Percentiles rank a stretch among this genome's conserved stretches.
Conservation (phyloP, 768 basidiomycete genomes). For the Nevesoporus exiguus region DNA sequence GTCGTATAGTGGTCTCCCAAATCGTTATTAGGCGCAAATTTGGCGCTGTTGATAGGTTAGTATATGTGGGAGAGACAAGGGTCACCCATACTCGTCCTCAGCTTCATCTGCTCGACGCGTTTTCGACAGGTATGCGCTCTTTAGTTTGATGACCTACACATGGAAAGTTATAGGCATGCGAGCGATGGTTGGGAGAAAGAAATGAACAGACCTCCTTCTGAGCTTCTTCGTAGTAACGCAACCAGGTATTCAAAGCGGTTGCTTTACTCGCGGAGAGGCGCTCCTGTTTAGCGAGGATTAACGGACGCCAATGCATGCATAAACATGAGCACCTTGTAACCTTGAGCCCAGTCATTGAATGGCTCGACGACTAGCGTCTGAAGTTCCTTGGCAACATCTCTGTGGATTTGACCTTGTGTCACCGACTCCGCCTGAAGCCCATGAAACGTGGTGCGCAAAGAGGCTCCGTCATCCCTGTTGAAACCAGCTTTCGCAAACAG, state of each 20-base stretch:
- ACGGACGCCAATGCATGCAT: slow-evolving; percentile 5
- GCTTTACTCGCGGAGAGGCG: slow-evolving; percentile 57
- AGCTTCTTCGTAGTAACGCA: slow-evolving; percentile 67
- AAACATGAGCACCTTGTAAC: slow-evolving; percentile 53
- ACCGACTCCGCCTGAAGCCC: slow-evolving; percentile 73
- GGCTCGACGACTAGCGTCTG: slow-evolving; percentile 73
- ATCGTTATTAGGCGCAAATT: slow-evolving; percentile 75
- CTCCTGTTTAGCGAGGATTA: slow-evolving; percentile 40
- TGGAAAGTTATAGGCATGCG: not conserved
- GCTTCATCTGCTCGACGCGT: slow-evolving; percentile 85
- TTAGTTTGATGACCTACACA: slow-evolving; percentile 56
- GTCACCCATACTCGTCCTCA: slow-evolving; percentile 79
- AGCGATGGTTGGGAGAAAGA: not conserved
- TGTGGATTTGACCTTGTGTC: slow-evolving; percentile 73
- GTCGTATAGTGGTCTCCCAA: slow-evolving; percentile 72
- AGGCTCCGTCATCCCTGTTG: slow-evolving; percentile 79
- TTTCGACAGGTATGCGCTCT: slow-evolving; percentile 73
- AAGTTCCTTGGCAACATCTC: slow-evolving; percentile 69
- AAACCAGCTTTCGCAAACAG: slow-evolving; percentile 56
- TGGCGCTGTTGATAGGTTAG: slow-evolving; percentile 52
- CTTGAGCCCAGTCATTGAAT: slow-evolving; percentile 75
- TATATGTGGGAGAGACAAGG: not conserved
- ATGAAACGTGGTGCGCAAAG: slow-evolving; percentile 73
- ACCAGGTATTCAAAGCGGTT: slow-evolving; percentile 61
- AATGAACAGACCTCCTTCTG: slow-evolving; percentile 53